Base-by-base conservation (phyloP, 169 alveolate genomes). In the Plasmodium vivax region DNA sequence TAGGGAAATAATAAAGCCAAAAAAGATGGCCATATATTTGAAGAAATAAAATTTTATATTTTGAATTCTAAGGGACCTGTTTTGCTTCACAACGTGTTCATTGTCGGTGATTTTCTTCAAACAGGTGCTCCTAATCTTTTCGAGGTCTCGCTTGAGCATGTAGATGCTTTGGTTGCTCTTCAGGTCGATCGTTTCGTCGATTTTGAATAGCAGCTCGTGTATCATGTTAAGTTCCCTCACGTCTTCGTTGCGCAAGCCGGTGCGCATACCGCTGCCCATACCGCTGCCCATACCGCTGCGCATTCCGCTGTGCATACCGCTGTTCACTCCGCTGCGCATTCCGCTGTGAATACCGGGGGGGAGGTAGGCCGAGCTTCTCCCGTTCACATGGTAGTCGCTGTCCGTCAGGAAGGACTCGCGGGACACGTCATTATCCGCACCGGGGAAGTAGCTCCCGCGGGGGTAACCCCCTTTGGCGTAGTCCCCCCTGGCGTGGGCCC, bases 141-240 rank as follows among this genome's bases (percentile, higher is more conserved):
- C 82, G 1, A 87, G 71, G 71, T 87, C 93, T 36, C 72, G 38
- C 19, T 87, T 87, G 45, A 87, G 93, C 93, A 87, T 87, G 47
- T 87, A 87, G 43, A 87, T 87, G 71, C 93, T 87, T 75, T 87
- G 93, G 71, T 87, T 87, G 3, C 87, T 87, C 71, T 87, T 87
- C n/a, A 87, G 43, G 36, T 87, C 85, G 16, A 87, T 87, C 5
- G 82, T 71, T 43, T 87, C 93, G 71, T 87, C 93, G 3, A 87
- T 87, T 75, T 75, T 87, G 36, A 51, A 87, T 56, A 87, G 36
- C 23, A 87, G 71, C 27, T 87, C 93, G 8, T 87, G 85, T 47
- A 87, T 75, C 93, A 87, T 87, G 54, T 87, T 87, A 51, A 87
- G 72, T 34, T 87, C 93, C 71, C 71, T 27, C 10, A 77, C 85